Conservation (phyloP, 2,329 filamentous ascomycete genomes). For the Fusarium nematophilum region DNA sequence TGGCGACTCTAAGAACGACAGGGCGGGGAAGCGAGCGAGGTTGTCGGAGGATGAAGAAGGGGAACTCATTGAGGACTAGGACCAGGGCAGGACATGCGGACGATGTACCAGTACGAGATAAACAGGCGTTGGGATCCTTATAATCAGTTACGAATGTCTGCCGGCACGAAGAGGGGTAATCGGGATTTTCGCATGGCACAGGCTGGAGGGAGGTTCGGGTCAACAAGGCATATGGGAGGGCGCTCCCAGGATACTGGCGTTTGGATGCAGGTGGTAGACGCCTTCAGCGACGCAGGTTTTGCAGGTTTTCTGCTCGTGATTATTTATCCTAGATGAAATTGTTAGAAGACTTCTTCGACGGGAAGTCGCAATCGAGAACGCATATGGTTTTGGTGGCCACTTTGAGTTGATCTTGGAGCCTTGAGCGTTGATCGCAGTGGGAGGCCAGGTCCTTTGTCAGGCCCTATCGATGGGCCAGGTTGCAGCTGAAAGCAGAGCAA, state of each 20-base stretch:
- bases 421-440: no score
- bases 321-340: constrained; percentile 26
- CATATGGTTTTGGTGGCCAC: no score
- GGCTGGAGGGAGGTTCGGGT: constrained; percentile 23
- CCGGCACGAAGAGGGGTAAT: constrained; percentile 21
- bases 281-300: constrained; percentile 29
- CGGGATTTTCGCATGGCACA: constrained; percentile 31
- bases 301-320: constrained; percentile 14
- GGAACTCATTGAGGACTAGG: constrained; percentile 55
- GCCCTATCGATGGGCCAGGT: no score
- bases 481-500: no score
- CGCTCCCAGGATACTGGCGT: constrained; percentile 40
- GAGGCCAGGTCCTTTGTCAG: no score
- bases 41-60: constrained; percentile 63
- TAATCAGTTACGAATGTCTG: constrained; percentile 21
- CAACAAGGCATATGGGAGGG: constrained; percentile 31
- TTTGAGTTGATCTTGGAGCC: no score
- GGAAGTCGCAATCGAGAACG: not conserved
- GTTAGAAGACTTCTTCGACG: constrained; percentile 15
- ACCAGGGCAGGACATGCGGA: constrained; percentile 5
- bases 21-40: constrained; percentile 57
- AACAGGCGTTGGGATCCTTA: constrained; percentile 38
- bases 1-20: constrained; percentile 46
- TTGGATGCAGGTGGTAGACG: constrained; percentile 40
- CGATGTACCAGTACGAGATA: constrained; percentile 32